Base-by-base conservation (phyloP, 164 flowering plant species). In the Vitis riparia region DNA sequence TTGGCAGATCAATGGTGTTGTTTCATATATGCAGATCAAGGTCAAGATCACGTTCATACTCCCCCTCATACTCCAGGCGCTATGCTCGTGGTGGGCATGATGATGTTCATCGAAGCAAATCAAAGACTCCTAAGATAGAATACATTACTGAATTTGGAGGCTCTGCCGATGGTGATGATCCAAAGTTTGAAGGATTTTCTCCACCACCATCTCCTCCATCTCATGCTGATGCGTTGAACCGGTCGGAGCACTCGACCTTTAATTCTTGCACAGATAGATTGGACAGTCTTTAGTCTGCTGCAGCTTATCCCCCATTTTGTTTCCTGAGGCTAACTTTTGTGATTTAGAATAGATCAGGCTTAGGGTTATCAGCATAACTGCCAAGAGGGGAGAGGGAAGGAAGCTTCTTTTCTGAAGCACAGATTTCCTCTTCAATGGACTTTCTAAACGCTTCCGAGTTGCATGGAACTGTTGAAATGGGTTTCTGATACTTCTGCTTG, bases 191-290 rank as follows among this genome's bases (percentile, higher is more conserved):
- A 77, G 91, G 94, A 84, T 70, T 82, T 67, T 89, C 98, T 72
- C 97, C 99, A 73, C 99, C 98, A 76, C 77, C 85, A 80, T 92
- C 98, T 76, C 91, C 98, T 76, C 88, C 90, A 73, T 81, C 85
- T 47, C 91, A 85, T 69, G 83, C 85, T 80, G 89, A 86, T 81
- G 68, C 71, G 71, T 73, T 82, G 76, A 95, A 78, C 92, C 97
- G 99, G 99, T 95, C 98, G 97, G 98, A 87, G 94, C 95, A 91
- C 95, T 90, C 77, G 88, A 89, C 92, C 97, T 89, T 91, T 95
- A 73, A 87, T 85, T 89, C 81, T 87, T 90, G 92, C 97, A 86
- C 89, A 83, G 94, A 87, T 91, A 86, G 86, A 87, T 91, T 88
- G 85, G 90, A 84, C 89, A 89, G 84, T 88, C 85, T 91, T 92